Conservation (phyloP, 495 filamentous ascomycete species). For the Viridothelium virens region DNA sequence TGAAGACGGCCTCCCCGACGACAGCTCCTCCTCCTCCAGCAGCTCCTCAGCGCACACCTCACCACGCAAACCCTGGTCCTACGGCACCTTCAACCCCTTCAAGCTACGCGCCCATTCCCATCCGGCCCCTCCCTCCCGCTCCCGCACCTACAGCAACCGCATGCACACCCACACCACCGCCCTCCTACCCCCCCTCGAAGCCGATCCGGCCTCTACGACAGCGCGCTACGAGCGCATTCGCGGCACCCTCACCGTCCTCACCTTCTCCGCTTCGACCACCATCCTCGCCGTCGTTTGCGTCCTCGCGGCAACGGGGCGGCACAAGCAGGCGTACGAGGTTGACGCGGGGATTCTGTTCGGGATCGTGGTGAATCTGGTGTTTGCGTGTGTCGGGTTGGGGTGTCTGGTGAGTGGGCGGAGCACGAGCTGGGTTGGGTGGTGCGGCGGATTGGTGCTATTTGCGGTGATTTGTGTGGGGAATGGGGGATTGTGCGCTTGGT, state of each 20-base stretch:
- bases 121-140: not conserved
- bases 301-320: slow-evolving; percentile 47
- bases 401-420: slow-evolving; percentile 42
- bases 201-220: slow-evolving; percentile 2
- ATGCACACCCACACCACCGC: too few relatives aligned
- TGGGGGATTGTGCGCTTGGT: slow-evolving; percentile 43
- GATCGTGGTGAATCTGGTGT: slow-evolving; percentile 47
- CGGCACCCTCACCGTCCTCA: slow-evolving; percentile 9
- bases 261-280: slow-evolving; percentile 27
- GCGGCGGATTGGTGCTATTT: slow-evolving; percentile 42
- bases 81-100: slow-evolving; percentile 3
- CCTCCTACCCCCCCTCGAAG: not conserved
- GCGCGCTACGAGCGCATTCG: slow-evolving; percentile 3
- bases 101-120: not conserved
- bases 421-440: slow-evolving; percentile 36
- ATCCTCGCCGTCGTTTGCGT: slow-evolving; percentile 48
- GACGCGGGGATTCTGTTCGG: slow-evolving; percentile 54
- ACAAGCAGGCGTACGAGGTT: slow-evolving; percentile 48
- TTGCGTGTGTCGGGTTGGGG: slow-evolving; percentile 47
- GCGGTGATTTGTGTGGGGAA: slow-evolving; percentile 42
- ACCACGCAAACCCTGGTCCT: slow-evolving; percentile 1
- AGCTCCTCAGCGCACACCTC: slow-evolving; percentile 14
- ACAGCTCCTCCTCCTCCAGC: slow-evolving; percentile 8
- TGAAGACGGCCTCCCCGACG: slow-evolving; percentile 3
- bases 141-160: too few relatives aligned